Percentiles rank a stretch among this genome's conserved stretches.
These are phyloP conservation scores for Polytrichum commune DNA, from an alignment of 225 moss, liverwort and hornwort genomes.

Conservation along the genomic window DNA sequence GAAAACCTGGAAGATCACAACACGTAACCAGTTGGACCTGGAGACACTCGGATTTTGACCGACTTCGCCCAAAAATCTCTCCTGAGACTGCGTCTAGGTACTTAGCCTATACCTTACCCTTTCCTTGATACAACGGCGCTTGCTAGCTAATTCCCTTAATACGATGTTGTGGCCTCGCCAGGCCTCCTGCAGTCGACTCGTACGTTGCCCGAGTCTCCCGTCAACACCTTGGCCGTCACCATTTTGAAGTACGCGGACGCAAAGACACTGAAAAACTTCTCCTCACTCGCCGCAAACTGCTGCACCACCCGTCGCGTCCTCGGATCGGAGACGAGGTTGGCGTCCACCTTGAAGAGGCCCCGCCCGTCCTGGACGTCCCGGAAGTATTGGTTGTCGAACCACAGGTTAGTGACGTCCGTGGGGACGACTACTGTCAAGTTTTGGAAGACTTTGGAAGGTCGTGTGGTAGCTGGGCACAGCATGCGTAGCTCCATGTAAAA, in stretches of 20 bases:
- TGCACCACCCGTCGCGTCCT: conserved; percentile 13
- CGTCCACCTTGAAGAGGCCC: conserved; percentile 22
- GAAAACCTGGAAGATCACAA: no score
- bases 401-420: conserved; percentile 15
- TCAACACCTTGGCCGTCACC: conserved; percentile 12
- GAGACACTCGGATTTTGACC: no score
- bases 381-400: conserved; percentile 37
- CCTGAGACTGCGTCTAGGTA: no score
- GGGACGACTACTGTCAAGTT: conserved; percentile 2
- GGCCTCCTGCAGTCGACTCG: conserved; percentile 12
- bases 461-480: conserved; percentile 3
- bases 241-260: conserved; percentile 16
- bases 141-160: no score
- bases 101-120: no score
- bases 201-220: conserved; percentile 15
- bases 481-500: conserved; percentile 21
- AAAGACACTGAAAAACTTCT: conserved; percentile 12
- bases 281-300: conserved; percentile 10
- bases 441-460: not conserved
- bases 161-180: no score
- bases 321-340: conserved; percentile 12
- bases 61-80: no score
- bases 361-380: conserved; percentile 13
- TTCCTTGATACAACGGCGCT: no score
- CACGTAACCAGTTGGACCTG: no score